Percentiles rank a stretch among this genome's conserved stretches.
Conservation (phyloP, 129 eudicot genomes). For the Flaveria ramosissima region DNA sequence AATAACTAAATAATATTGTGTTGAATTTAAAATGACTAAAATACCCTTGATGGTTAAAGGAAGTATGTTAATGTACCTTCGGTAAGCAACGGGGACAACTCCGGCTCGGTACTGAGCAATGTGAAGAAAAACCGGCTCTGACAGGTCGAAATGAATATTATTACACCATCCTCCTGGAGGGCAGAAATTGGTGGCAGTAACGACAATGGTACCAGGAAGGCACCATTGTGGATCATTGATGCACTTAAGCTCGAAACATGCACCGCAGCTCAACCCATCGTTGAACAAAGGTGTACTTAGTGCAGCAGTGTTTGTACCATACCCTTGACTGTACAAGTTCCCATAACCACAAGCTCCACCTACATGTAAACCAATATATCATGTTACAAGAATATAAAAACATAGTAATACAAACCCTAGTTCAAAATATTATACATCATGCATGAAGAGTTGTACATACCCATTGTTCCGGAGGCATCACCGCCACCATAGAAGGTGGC, state of each 20-base stretch:
- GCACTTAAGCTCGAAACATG: constrained; percentile 63
- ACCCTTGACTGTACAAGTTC: constrained; percentile 67
- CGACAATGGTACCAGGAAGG: constrained; percentile 57
- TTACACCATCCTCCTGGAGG: constrained; percentile 89
- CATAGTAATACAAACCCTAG: neutral
- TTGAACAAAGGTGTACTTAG: constrained; percentile 71
- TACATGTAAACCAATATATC: constrained; percentile 1
- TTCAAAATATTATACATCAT: neutral
- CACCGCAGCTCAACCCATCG: constrained; percentile 80
- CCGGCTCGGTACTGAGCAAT: constrained; percentile 87
- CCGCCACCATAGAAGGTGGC: constrained; percentile 94
- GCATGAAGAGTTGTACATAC: constrained; percentile 35
- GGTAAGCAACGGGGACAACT: constrained; percentile 71
- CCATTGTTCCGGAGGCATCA: constrained; percentile 94
- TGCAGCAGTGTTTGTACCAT: constrained; percentile 82
- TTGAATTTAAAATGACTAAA: neutral
- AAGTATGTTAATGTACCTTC: constrained; percentile 44
- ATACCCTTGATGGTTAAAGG: neutral
- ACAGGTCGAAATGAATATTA: constrained; percentile 73
- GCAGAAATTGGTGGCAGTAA: constrained; percentile 87
- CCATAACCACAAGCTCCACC: constrained; percentile 96
- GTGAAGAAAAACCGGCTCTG: constrained; percentile 66
- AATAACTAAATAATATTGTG: neutral
- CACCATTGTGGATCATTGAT: constrained; percentile 66
- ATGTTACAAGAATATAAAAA: neutral